Base-by-base conservation (phyloP, 1,284 basidiomycete species). In the Apiotrichum montevideense region DNA sequence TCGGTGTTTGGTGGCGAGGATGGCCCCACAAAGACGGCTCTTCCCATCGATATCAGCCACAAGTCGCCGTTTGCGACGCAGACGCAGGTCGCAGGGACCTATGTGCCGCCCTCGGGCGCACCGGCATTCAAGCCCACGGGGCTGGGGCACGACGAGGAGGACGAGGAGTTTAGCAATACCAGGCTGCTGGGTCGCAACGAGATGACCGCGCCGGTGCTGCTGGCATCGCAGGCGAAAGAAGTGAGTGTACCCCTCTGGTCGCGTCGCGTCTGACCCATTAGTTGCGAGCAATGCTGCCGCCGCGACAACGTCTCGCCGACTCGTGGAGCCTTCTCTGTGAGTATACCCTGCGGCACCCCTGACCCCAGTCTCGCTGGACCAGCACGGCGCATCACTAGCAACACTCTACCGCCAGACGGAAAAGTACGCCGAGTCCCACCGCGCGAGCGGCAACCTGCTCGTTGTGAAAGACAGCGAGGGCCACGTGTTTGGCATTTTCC, bases 311-410 rank as follows among this genome's bases (percentile, higher is more conserved):
- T 4, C 82, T 98, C 4, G 82, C 88, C 0, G 80, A 81, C 6
- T 78, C 81, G n/a, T 98, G 95, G 95, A 83, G 83, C 1, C 80
- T 98, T 3, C 77, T 97, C 1, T 98, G 97, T 77, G 50, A 55
- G 72, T 64, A 21, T 13, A 14, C 41, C 41, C 11, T 2, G 41
- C 37, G 37, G 37, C 41, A 14, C 6, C 2, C 4, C 37, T 40
- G 35, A 49, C 37, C 11, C 2, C 47, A 77, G 75, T 76, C 77
- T 94, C 90, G 9, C 79, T 96, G 14, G 95, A 98, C 68, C 93
- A 97, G 71, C 90, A 98, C 63, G 95, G 95, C 0, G 92, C 94
- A 47, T 94, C 90, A 8, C 80, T 98, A 9, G 84, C 87, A 42
- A 97, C 95, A 0, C 81, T 98, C 0, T 95, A 94, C 70, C 68